Conservation (phyloP, 2,329 filamentous ascomycete genomes). For the Huntiella abstrusa region DNA sequence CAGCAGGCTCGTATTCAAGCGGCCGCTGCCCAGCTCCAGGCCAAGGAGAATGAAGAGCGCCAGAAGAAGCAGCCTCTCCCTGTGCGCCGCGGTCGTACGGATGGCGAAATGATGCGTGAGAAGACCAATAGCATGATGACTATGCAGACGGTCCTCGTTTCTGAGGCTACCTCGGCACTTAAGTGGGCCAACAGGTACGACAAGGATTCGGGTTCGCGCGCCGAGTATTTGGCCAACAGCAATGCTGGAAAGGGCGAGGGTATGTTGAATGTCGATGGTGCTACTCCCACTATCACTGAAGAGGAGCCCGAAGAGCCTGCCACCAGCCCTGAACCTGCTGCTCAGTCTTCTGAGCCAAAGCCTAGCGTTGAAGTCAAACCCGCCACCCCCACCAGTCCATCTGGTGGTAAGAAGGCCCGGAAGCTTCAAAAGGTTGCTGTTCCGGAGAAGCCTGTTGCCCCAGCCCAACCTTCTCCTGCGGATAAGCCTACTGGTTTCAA, state of each 20-base stretch:
- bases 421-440: slow-evolving; percentile 36
- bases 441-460: slow-evolving; percentile 18
- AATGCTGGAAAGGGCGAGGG: slow-evolving; percentile 48
- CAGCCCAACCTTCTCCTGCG: slow-evolving; percentile 2
- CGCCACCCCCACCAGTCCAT: slow-evolving; percentile 14
- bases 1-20: slow-evolving; percentile 87
- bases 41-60: slow-evolving; percentile 43
- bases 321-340: slow-evolving; percentile 21
- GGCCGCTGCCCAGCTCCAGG: slow-evolving; percentile 68
- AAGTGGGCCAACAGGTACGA: slow-evolving; percentile 96
- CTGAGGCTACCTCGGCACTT: slow-evolving; percentile 79
- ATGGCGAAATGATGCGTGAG: slow-evolving; percentile 34
- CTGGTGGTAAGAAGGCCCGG: slow-evolving; percentile 17
- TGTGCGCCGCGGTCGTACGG: slow-evolving; percentile 34
- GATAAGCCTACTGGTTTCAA: slow-evolving; percentile 29
- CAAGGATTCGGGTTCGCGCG: slow-evolving; percentile 57
- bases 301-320: slow-evolving; percentile 19
- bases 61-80: slow-evolving; percentile 21
- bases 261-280: slow-evolving; percentile 14
- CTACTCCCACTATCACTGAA: slow-evolving; percentile 19
- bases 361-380: slow-evolving; percentile 7
- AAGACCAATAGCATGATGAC: slow-evolving; percentile 88
- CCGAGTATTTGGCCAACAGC: slow-evolving; percentile 63
- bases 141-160: slow-evolving; percentile 65
- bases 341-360: slow-evolving; percentile 8